Base-by-base conservation (phyloP, 495 filamentous ascomycete species). In the Penicillium roqueforti region DNA sequence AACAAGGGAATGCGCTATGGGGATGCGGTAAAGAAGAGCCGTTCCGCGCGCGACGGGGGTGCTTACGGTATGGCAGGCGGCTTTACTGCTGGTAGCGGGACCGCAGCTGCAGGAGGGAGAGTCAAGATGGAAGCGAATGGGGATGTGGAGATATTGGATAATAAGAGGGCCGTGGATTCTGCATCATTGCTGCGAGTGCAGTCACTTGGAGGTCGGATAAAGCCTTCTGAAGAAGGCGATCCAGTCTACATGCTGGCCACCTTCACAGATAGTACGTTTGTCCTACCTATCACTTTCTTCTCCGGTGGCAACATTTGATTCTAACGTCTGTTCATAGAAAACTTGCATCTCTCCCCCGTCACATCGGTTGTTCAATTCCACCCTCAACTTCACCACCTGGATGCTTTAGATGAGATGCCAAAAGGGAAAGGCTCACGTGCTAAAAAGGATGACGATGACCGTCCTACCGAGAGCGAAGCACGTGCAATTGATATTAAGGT, bases 351-450 rank as follows among this genome's bases (percentile, higher is more conserved):
- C n/a, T 87, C 82, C 0, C 79, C 80, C 6, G 75, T 91, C 40
- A 76, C 80, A 22, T 83, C 84, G 0, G 81, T 89, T 16, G 85
- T 87, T 13, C 86, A 90, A 65, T 72, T 92, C 59, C 81, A 86
- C 4, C 85, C 88, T 4, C 84, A 91, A 57, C 81, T 88, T 56
- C 82, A 87, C 58, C 87, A 92, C 63, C 61, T 91, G 22, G 88
- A 91, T 66, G 87, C 88, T 0, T 47, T 80, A 39, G 70, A 79
- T 34, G 85, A 88, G 43, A 59, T 68, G 49, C 74, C 63, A 0
- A 71, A 70, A 40, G 66, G 60, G 4, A 54, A 66, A 40, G 55
- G 60, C 4, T 53, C 37, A n/a, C 72, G 73, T 46, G 64, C 60
- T 34, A 78, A 77, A 36, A 73, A 76, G 36, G 71, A 65, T 7